Percentiles rank a stretch among this genome's conserved stretches.
Conservation (phyloP, 1,284 basidiomycete genomes). For the Cutaneotrichosporon cyanovorans region DNA sequence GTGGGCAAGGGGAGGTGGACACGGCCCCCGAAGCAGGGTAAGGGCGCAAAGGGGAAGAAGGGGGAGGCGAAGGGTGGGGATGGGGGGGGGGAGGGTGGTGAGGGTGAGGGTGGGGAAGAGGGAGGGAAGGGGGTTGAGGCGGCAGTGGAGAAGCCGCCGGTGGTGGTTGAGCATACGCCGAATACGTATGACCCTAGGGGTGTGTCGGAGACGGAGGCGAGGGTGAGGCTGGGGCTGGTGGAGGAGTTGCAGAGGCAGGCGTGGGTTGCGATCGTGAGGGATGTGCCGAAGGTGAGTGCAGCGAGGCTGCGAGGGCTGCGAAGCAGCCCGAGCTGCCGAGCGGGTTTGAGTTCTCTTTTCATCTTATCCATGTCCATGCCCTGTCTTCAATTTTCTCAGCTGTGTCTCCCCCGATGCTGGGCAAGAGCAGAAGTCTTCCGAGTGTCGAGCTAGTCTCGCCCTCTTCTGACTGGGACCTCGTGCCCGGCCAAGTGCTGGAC, state of each 20-base stretch:
- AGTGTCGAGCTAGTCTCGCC: no score
- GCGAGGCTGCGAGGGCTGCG: no score
- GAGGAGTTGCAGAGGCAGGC: slow-evolving; percentile 79
- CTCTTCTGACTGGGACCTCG: no score
- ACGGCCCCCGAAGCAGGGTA: slow-evolving; percentile 26
- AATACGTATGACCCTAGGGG: slow-evolving; percentile 35
- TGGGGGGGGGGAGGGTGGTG: slow-evolving; percentile 1
- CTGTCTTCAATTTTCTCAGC: no score
- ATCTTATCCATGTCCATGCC: no score
- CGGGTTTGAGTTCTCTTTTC: neutral
- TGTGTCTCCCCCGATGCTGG: no score
- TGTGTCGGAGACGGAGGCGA: slow-evolving; percentile 34
- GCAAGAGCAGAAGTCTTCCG: no score
- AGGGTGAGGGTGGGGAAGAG: neutral
- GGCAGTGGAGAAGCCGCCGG: slow-evolving; percentile 4
- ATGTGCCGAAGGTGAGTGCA: slow-evolving; percentile 63
- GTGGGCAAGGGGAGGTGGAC: slow-evolving; percentile 38
- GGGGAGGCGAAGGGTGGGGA: slow-evolving; percentile 5
- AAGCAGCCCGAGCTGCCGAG: neutral
- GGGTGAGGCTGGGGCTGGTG: slow-evolving; percentile 44
- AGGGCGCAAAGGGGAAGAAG: slow-evolving; percentile 20
- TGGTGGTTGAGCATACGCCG: slow-evolving; percentile 11
- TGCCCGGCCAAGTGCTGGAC: no score
- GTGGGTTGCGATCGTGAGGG: slow-evolving; percentile 77
- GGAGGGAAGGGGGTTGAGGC: neutral